These are phyloP conservation scores for Epichloe elymi DNA, from an alignment of 2,329 filamentous ascomycete genomes.

Conservation along the genomic window DNA sequence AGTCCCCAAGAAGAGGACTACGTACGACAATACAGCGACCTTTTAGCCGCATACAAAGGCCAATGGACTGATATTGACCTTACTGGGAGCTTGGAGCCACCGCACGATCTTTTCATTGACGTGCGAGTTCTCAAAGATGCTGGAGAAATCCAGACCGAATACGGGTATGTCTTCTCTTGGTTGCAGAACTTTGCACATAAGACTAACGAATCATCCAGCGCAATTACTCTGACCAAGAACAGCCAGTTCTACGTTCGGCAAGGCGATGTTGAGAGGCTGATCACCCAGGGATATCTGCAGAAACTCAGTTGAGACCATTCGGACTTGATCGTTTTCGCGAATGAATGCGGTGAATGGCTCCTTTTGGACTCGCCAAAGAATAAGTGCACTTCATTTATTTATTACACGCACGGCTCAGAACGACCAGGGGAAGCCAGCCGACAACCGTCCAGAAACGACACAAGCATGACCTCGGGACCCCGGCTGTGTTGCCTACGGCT, in stretches of 20 bases:
- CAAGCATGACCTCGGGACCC: neutral
- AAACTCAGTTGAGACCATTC: constrained; percentile 54
- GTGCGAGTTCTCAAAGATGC: constrained; percentile 92
- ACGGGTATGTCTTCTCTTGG: constrained; percentile 46
- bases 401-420: too few species aligned
- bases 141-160: constrained; percentile 97
- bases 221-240: constrained; percentile 93
- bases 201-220: constrained; percentile 36
- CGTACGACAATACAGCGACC: constrained; percentile 77
- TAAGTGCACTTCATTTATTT: neutral
- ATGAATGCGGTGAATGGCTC: neutral
- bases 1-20: constrained; percentile 97
- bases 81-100: constrained; percentile 84
- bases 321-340: neutral
- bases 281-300: constrained; percentile 88
- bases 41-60: constrained; percentile 92
- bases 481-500: neutral
- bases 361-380: too few species aligned
- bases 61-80: constrained; percentile 98
- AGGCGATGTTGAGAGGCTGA: constrained; percentile 87
- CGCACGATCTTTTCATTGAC: constrained; percentile 92
- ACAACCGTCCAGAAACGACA: neutral
- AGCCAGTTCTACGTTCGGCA: constrained; percentile 96
- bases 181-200: neutral
- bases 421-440: neutral